Conservation (phyloP, 225 moss, liverwort and hornwort species). For the Straminergon stramineum region DNA sequence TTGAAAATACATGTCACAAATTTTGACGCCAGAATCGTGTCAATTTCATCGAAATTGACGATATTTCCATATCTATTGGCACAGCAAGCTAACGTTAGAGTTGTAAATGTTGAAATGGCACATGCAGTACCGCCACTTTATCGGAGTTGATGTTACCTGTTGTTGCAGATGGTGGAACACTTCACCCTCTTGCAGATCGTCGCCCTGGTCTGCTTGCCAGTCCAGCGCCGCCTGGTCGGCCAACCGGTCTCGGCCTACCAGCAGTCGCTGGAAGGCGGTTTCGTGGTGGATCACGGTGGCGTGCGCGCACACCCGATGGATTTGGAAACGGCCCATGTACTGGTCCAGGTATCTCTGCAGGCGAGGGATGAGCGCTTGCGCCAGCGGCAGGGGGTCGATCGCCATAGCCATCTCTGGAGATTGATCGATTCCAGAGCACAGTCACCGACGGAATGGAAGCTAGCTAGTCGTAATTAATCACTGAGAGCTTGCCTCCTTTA, state of each 20-base stretch:
- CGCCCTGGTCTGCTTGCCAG: not conserved
- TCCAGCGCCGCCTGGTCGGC: not conserved
- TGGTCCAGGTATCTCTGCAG: not conserved
- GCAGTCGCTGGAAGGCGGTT: not conserved
- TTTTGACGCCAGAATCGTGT: not conserved
- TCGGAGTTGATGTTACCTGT: not conserved
- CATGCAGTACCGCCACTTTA: not conserved
- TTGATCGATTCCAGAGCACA: not conserved
- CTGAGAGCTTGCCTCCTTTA: not conserved
- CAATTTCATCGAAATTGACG: not conserved
- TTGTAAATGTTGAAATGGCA: not conserved
- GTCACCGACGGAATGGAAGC: not conserved
- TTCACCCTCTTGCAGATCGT: not conserved
- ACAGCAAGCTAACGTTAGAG: not conserved
- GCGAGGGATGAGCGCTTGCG: not conserved
- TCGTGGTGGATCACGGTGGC: not conserved
- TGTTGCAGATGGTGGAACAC: not conserved
- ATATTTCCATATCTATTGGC: not conserved
- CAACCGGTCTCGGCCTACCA: not conserved
- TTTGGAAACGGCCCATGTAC: not conserved
- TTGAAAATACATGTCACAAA: too few relatives aligned
- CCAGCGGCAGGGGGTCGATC: not conserved
- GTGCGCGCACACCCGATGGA: not conserved
- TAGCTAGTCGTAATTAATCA: not conserved
- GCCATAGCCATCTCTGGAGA: not conserved